Base-by-base conservation (phyloP, 2,329 filamentous ascomycete species). In the Aspergillus sergii region DNA sequence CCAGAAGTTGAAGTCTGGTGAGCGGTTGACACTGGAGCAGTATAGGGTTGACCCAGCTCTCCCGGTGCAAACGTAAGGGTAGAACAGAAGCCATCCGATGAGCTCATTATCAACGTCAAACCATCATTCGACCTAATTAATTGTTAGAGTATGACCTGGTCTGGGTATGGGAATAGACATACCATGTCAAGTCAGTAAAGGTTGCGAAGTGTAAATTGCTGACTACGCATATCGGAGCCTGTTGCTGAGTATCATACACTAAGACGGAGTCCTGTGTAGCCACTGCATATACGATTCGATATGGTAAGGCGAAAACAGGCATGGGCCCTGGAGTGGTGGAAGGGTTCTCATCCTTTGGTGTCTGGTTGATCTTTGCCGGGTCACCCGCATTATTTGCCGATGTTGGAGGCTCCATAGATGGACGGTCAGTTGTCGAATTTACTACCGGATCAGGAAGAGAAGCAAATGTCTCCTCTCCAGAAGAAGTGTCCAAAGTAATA, bases 141-240 rank as follows among this genome's bases (percentile, higher is more conserved):
- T 64, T 66, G 69, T 76, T 62, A 74, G 12, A 66, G 54, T 65
- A 32, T 45, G 57, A 41, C 58, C 46, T 19, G 23, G 28, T 26
- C 30, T 19, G 28, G 19, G 7, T 8, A 46, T 63, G 30, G 58
- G 48, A 12, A 34, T 43, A 32, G 23, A 79, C 89, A 78, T 87
- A 97, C 95, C 95, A 99, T 39, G 93, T 91, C 63, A 99, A 82
- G 76, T 99, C 95, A 0, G 95, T 99, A 74, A 99, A 99, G 0
- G 95, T 98, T 5, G 95, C 94, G 77, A 94, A 97, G 78, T 99
- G 95, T 68, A 99, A 81, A 73, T 99, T 99, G 85, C 93, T 98
- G 56, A 99, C 94, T 45, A 98, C 86, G 75, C 93, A 97, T 41
- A 99, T 83, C 3, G 95, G 95, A 9, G 93, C 96, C 72, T 94